A percentile compares a stretch with the other conserved stretches of the same genome.
Evolutionary conservation across 176 grass and related monocot species (phyloP).

Genomic region (Musa acuminata): DNA sequence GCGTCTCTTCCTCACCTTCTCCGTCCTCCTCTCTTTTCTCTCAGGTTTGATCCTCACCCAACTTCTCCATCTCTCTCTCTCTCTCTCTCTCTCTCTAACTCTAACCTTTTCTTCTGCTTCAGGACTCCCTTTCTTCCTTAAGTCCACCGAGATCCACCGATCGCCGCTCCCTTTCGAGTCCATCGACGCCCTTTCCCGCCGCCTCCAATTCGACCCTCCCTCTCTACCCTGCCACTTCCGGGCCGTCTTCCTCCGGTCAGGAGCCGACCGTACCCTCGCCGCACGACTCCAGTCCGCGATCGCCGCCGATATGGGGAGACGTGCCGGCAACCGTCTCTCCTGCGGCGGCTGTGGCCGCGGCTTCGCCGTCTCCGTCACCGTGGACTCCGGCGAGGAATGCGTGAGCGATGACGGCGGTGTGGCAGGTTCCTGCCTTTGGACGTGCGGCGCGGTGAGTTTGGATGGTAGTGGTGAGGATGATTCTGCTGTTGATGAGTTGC

Average conservation of each 20-base stretch:
- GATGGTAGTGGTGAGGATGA: constrained; percentile 26
- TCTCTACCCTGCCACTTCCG: constrained; percentile 2
- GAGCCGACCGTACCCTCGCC: neutral
- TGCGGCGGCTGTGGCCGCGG: constrained; percentile 24
- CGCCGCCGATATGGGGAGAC: constrained; percentile 30
- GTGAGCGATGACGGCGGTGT: constrained; percentile 11
- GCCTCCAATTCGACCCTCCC: neutral
- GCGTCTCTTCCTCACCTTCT: constrained; percentile 4
- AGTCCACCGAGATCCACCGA: constrained; percentile 6
- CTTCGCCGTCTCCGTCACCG: constrained; percentile 48
- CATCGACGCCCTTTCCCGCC: constrained; percentile 24
- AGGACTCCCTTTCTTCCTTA: constrained; percentile 66
- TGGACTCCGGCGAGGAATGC: constrained; percentile 32
- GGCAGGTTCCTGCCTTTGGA: constrained; percentile 31
- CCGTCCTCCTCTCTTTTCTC: neutral
- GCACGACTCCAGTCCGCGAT: constrained; percentile 27
- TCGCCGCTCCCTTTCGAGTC: constrained; percentile 57
- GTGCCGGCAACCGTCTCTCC: neutral
- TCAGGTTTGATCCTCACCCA: neutral
- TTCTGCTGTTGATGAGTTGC: constrained; percentile 60
- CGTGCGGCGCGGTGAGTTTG: constrained; percentile 27
- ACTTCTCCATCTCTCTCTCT: neutral
- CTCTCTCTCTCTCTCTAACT: neutral
- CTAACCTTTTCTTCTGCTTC: neutral
- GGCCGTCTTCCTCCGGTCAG: neutral